Base-by-base conservation (phyloP, 345 rosid genomes). In the Eutrema japonicum region DNA sequence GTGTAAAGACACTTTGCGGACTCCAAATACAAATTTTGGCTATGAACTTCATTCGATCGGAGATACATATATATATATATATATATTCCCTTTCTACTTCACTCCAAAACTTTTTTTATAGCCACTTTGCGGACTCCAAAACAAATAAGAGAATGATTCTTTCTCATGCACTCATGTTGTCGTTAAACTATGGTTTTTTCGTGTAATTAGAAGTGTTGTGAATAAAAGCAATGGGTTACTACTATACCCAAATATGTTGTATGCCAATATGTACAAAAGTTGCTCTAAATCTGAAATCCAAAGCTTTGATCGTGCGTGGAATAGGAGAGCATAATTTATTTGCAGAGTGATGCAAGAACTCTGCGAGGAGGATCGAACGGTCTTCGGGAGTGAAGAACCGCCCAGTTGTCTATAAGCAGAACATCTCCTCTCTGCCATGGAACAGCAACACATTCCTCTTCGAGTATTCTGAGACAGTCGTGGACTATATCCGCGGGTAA, bases 381-480 rank as follows among this genome's bases (percentile, higher is more conserved):
- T 73, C 86, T 81, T 9, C 96, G 85, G 50, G 96, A 82, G 64
- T 91, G 99, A 50, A 89, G 96, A 62, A 86, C 92, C 0, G 93
- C 97, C 97, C 79, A 90, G 72, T 95, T 89, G 59, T 95, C 96
- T 13, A 89, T 68, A 77, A 94, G 72, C 27, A 94, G 37, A 48
- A 91, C 81, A 48, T 91, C 97, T 29, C 97, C 99, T 77, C 82
- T 89, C 84, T 83, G 85, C 96, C 99, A 92, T 3, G 96, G 99
- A 60, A 89, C 60, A 6, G 89, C 88, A 10, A 86, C 84, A 37
- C 92, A 76, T 72, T 95, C 97, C 57, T 95, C 96, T 73, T 89
- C 97, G 8, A 89, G 85, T 7, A 90, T 85, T 30, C 72, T 83
- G 3, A 86, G 77, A 40, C 96, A 90, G 66, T 86, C 92, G 0